These are phyloP conservation scores for Macrotyloma uniflorum DNA, from an alignment of 306 rosid species.

Conservation along the genomic window DNA sequence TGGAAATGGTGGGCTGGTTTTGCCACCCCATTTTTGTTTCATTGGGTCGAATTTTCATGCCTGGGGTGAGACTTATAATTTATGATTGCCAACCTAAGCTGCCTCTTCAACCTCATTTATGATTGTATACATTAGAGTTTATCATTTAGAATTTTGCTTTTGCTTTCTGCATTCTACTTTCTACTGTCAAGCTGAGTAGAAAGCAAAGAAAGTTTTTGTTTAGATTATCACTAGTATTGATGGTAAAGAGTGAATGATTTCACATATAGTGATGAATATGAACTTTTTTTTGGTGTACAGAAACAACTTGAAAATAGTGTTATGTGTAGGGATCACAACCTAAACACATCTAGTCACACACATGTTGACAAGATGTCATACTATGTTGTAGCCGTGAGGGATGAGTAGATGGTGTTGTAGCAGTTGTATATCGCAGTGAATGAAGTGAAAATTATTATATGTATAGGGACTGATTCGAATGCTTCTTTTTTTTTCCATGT, in stretches of 20 bases:
- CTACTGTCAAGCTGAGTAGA: neutral
- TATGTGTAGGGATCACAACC: neutral
- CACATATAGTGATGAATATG: neutral
- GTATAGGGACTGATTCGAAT: neutral
- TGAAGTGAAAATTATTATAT: neutral
- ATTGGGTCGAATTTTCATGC: conserved; percentile 56
- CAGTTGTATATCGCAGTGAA: neutral
- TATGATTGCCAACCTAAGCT: conserved; percentile 81
- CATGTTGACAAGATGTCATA: neutral
- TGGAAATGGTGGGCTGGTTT: neutral
- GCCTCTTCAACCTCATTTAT: conserved; percentile 79
- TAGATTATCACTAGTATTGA: neutral
- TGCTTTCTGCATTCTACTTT: neutral
- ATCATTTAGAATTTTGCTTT: neutral
- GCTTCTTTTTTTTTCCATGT: too few relatives aligned
- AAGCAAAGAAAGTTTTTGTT: neutral
- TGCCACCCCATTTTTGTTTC: neutral
- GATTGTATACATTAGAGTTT: conserved; percentile 41
- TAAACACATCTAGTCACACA: neutral
- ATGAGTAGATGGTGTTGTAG: neutral
- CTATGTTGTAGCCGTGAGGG: neutral
- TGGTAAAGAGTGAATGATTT: neutral
- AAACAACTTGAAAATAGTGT: neutral
- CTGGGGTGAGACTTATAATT: conserved; percentile 72
- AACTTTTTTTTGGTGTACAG: neutral